Base-by-base conservation (phyloP, 2,329 filamentous ascomycete genomes). In the Penicillium sp. region DNA sequence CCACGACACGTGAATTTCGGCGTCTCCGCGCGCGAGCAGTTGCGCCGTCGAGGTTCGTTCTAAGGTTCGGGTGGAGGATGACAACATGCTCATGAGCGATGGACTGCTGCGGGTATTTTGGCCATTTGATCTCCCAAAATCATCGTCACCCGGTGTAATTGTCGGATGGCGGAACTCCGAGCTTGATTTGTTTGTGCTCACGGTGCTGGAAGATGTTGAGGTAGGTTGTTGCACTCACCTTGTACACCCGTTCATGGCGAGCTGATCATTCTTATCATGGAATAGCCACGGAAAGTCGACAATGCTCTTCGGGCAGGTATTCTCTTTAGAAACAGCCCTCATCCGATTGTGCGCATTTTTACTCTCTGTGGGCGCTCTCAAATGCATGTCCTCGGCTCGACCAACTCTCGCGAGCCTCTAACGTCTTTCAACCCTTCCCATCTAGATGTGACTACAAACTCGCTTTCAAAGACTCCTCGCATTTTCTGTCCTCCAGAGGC, bases 61-160 rank as follows among this genome's bases (percentile, higher is more conserved):
- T 97, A 84, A 82, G 59, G 32, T 62, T 63, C 55, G 35, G 48
- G 57, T 57, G 60, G 63, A 69, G 67, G 75, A 78, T 84, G 81
- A 76, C 79, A 84, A 80, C 73, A 86, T 86, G 84, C 79, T 84
- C 73, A 78, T 79, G 76, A 78, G 78, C 67, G 82, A 94, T 90
- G 92, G 90, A 69, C 81, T 97, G 79, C 91, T 97, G 87, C 91
- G 94, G 80, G 87, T 99, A 78, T 97, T 99, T 79, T 99, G 94
- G 94, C 95, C 94, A 67, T 89, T 89, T 68, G 92, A 96, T 76
- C 85, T 90, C 68, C 81, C 84, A 51, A 82, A 81, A 73, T 89
- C 87, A 51, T 83, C 85, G 63, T 80, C 84, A 53, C 84, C 90
- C 39, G 94, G 93, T 41, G 89, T 97, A 57, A 85, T 99, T 61